Evolutionary conservation across 2,329 filamentous ascomycete genomes (phyloP).

Genomic region (Fusarium sp.): DNA sequence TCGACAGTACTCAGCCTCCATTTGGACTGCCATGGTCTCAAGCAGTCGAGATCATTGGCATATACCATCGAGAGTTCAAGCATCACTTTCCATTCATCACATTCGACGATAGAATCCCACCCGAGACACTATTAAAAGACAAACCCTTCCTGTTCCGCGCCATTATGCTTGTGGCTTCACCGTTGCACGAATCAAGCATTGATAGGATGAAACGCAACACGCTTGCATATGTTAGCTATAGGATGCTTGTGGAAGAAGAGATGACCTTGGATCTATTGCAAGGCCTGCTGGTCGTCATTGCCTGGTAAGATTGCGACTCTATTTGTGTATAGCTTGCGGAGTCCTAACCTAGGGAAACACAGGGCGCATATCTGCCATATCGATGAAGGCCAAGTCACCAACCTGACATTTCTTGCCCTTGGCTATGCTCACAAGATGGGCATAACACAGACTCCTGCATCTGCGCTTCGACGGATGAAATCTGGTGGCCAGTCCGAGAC

Average conservation of each 20-base stretch:
- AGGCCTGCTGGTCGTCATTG: conserved; percentile 61
- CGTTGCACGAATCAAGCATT: conserved; percentile 47
- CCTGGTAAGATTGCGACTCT: conserved; percentile 57
- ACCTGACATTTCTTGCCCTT: conserved; percentile 58
- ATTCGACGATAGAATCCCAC: conserved; percentile 50
- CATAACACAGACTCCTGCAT: conserved; percentile 46
- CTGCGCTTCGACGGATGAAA: conserved; percentile 22
- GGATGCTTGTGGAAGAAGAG: conserved; percentile 59
- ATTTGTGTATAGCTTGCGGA: too few species aligned
- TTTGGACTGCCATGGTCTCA: conserved; percentile 59
- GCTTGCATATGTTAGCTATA: conserved; percentile 60
- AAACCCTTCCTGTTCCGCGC: conserved; percentile 59
- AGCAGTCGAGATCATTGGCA: conserved; percentile 53
- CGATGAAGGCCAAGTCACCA: conserved; percentile 55
- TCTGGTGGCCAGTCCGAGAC: conserved; percentile 23
- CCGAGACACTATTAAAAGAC: conserved; percentile 50
- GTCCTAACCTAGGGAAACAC: background rate
- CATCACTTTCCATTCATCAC: conserved; percentile 59
- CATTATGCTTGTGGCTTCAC: conserved; percentile 57
- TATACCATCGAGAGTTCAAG: conserved; percentile 53
- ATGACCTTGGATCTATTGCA: conserved; percentile 62
- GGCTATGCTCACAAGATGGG: conserved; percentile 61
- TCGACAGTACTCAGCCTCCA: conserved; percentile 37
- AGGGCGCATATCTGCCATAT: conserved; percentile 57
- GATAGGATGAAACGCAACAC: conserved; percentile 60